A percentile compares a stretch with the other conserved stretches of the same genome.
Conservation (phyloP, 305 asterid genomes). For the Fraxinus baroniana region DNA sequence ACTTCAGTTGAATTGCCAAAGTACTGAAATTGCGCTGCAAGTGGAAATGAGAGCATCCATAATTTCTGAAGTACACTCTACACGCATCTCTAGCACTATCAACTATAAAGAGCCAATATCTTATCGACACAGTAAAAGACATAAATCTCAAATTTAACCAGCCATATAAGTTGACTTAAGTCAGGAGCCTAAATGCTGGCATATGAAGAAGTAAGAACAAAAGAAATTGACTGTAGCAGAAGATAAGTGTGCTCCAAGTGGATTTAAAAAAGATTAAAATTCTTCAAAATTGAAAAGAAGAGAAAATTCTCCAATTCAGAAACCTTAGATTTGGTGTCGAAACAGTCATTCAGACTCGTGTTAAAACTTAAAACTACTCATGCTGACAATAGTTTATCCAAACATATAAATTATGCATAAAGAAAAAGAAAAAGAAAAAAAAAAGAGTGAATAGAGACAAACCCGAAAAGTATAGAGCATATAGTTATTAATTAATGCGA, state of each 20-base stretch:
- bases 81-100: background rate
- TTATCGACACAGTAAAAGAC: background rate
- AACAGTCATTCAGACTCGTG: background rate
- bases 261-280: background rate
- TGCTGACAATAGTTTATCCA: background rate
- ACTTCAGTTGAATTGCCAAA: conserved; percentile 33
- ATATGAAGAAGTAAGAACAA: background rate
- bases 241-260: background rate
- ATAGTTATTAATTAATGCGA: background rate
- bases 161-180: background rate
- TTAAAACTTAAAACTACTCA: background rate
- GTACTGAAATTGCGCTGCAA: conserved; percentile 52
- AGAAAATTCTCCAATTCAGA: background rate
- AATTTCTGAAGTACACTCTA: background rate
- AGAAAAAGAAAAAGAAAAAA: background rate
- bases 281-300: background rate
- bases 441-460: background rate
- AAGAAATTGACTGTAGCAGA: background rate
- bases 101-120: background rate
- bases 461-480: background rate
- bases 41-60: background rate
- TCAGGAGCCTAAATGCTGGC: background rate
- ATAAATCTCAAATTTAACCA: background rate
- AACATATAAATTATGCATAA: background rate
- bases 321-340: background rate